These are phyloP conservation scores for Nissolia schottii DNA, from an alignment of 306 rosid species.

Conservation along the genomic window DNA sequence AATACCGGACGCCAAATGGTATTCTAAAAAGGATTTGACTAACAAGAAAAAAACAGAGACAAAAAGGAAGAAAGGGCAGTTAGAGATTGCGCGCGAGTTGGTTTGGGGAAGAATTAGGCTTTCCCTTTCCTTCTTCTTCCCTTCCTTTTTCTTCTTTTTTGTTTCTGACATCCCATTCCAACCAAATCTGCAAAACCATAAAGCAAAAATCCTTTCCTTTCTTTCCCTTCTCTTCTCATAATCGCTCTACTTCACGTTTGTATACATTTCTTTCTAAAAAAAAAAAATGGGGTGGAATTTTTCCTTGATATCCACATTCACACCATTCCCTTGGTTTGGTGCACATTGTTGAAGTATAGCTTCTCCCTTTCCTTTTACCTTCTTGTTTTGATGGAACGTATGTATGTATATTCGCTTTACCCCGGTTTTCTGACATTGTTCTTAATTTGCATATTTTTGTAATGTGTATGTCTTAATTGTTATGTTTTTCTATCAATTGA, in stretches of 20 bases:
- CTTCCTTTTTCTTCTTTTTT: not conserved
- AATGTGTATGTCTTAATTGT: constrained; percentile 1
- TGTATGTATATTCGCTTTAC: not conserved
- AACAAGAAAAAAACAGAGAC: not conserved
- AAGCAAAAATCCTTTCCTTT: not conserved
- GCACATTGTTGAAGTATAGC: constrained; percentile 45
- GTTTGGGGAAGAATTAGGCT: not conserved
- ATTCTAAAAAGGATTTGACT: not conserved
- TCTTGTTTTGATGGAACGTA: not conserved
- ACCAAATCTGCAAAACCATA: not conserved
- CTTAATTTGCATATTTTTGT: not conserved
- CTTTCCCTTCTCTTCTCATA: not conserved
- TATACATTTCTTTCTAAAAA: constrained; percentile 10
- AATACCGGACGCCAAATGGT: not conserved
- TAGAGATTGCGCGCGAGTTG: not conserved
- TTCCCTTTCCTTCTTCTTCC: not conserved
- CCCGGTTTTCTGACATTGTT: not conserved
- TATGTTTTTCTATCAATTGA: not conserved
- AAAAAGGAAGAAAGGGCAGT: not conserved
- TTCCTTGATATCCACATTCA: not conserved
- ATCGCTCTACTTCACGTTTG: constrained; percentile 1
- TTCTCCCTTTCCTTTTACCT: constrained; percentile 7
- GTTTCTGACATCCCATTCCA: not conserved
- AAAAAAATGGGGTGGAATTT: not conserved
- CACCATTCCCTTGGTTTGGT: constrained; percentile 1